Evolutionary conservation across 2,329 filamentous ascomycete genomes (phyloP), one percentile per base, ranked within the genome.

Genomic region (Fusarium musae): DNA sequence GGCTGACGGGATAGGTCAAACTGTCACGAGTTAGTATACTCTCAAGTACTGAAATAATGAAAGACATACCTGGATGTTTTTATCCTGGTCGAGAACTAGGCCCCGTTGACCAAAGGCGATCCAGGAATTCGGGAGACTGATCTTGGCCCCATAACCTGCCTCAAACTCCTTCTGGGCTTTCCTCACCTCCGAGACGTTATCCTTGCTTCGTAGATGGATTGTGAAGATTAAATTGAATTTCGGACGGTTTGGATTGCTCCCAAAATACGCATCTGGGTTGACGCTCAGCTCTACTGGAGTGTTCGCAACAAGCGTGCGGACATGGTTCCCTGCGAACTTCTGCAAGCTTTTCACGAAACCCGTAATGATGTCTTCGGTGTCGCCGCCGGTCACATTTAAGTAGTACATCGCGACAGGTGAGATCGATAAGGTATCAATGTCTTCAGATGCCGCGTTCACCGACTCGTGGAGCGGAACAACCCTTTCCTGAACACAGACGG

Each of bases 31-130:
- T 56, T 2, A 56, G 36, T 4, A 42, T 19, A 3, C 13, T 6
- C 17, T 6, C 1, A 6, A 7, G 15, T 7, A 2, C 10, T 5
- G 19, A 23, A 13, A 6, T n/a, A 6, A 7, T 6, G 6, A 6
- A 16, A 49, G 50, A 3, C 23, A 15, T 37, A 59, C 56, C 23
- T 23, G 13, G 3, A 50, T 37, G 3, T 37, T 17, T 12, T n/a
- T 36, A 2, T 37, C 42, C 21, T 49, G 56, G 12, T 59, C 16
- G 15, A 59, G 15, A 16, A 59, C 40, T 5, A 59, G 23, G 13
- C 23, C 56, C 7, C 56, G 56, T 36, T 59, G 42, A 10, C 56
- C 56, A 30, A 59, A 37, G 3, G 56, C 56, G 3, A 59, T 59
- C 56, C 56, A 59, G 7, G 32, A 49, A 36, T 36, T 59, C 1